Conservation (phyloP, 202 grass and related monocot species). For the Dendrocalamus latiflorus region DNA sequence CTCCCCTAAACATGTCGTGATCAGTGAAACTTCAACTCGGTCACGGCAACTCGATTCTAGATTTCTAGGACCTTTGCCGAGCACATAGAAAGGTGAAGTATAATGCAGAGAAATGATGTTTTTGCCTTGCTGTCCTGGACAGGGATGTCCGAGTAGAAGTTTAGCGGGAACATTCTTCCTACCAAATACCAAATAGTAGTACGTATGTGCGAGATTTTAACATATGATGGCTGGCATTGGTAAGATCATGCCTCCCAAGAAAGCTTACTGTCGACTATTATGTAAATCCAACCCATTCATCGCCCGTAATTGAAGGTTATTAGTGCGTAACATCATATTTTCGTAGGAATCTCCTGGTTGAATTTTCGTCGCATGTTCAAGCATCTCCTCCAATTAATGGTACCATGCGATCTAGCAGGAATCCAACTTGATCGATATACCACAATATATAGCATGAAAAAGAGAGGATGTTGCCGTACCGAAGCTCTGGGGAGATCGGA, state of each 20-base stretch:
- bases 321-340: no score
- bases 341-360: no score
- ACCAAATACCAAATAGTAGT: background rate
- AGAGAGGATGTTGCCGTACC: background rate
- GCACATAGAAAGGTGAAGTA: background rate
- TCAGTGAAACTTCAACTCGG: slow-evolving; percentile 20
- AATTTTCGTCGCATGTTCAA: no score
- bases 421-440: background rate
- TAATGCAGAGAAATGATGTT: background rate
- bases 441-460: background rate
- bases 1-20: background rate
- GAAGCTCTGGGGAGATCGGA: slow-evolving; percentile 49
- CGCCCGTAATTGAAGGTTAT: no score
- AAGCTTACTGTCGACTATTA: no score
- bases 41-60: slow-evolving; percentile 36
- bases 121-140: background rate
- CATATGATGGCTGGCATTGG: no score
- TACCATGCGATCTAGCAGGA: no score
- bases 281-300: no score
- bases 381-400: no score
- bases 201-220: background rate
- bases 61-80: background rate
- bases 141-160: background rate
- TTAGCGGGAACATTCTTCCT: background rate
- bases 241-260: no score